Percentiles rank a stretch among this genome's conserved stretches.
Evolutionary conservation across 306 rosid species (phyloP).

Genomic region (Leucaena leucocephala): DNA sequence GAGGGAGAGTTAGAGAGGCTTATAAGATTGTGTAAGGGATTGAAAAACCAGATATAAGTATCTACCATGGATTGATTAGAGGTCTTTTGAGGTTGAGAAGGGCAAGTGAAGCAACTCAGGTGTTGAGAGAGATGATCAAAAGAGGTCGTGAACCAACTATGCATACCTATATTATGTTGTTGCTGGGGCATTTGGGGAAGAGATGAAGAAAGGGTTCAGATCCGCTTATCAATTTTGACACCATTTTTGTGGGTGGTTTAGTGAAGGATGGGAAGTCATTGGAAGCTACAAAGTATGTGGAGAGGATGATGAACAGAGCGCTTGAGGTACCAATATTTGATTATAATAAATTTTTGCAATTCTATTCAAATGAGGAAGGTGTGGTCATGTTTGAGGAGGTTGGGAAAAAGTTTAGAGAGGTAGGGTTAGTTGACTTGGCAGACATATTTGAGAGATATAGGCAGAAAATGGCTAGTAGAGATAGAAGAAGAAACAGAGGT

Average conservation of each 20-base stretch:
- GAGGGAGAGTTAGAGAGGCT: constrained; percentile 63
- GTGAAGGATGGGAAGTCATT: constrained; percentile 51
- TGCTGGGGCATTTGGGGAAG: constrained; percentile 76
- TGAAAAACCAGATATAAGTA: constrained; percentile 44
- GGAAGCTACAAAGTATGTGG: constrained; percentile 82
- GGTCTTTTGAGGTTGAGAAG: constrained; percentile 73
- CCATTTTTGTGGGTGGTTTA: constrained; percentile 81
- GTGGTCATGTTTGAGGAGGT: constrained; percentile 75
- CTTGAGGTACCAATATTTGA: constrained; percentile 88
- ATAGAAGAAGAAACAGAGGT: constrained; percentile 56
- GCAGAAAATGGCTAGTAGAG: constrained; percentile 81
- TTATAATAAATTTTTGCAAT: constrained; percentile 75
- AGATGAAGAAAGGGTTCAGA: constrained; percentile 71
- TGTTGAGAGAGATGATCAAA: constrained; percentile 76
- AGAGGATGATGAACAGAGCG: constrained; percentile 69
- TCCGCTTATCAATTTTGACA: constrained; percentile 74
- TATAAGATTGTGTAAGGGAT: constrained; percentile 46
- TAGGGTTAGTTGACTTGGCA: constrained; percentile 82
- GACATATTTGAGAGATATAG: constrained; percentile 82
- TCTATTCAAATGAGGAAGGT: constrained; percentile 82
- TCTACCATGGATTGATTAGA: constrained; percentile 73
- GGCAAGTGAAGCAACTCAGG: constrained; percentile 74
- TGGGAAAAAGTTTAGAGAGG: constrained; percentile 76
- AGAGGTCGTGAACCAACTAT: constrained; percentile 60
- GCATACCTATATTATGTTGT: constrained; percentile 82